Conservation (phyloP, 177 flowering plant genomes). For the Telopea speciosissima region DNA sequence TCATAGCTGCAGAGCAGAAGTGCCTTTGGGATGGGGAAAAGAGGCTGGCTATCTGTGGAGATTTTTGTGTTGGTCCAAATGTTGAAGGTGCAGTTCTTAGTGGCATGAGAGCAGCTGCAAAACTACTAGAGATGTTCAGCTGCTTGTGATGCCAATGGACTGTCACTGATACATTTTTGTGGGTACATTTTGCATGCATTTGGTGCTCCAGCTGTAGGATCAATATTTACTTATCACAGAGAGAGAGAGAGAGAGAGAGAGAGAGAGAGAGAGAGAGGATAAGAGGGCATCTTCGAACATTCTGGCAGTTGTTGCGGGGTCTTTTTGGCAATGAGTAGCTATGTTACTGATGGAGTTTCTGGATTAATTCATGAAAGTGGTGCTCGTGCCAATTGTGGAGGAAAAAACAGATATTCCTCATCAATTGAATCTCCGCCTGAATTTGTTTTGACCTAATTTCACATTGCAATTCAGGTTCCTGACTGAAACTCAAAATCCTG, state of each 20-base stretch:
- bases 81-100: conserved; percentile 81
- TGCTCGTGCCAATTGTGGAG: background rate
- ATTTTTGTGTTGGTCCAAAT: conserved; percentile 73
- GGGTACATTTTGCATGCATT: no score
- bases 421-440: no score
- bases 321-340: background rate
- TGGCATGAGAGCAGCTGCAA: conserved; percentile 62
- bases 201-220: no score
- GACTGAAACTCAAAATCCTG: no score
- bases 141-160: conserved; percentile 5
- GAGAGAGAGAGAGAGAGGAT: background rate
- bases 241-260: no score
- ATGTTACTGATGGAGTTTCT: background rate
- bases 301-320: background rate
- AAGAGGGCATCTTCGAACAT: background rate
- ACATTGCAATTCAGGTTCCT: no score
- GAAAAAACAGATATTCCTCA: no score
- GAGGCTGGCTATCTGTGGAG: conserved; percentile 74
- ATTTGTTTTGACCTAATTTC: no score
- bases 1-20: conserved; percentile 57
- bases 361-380: background rate
- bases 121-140: conserved; percentile 31
- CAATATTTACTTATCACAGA: no score
- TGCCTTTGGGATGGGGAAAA: conserved; percentile 56
- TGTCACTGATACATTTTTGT: background rate